A percentile compares a stretch with the other conserved stretches of the same genome.
Conservation (phyloP, 2,329 filamentous ascomycete genomes). For the Diplodia sapinea region DNA sequence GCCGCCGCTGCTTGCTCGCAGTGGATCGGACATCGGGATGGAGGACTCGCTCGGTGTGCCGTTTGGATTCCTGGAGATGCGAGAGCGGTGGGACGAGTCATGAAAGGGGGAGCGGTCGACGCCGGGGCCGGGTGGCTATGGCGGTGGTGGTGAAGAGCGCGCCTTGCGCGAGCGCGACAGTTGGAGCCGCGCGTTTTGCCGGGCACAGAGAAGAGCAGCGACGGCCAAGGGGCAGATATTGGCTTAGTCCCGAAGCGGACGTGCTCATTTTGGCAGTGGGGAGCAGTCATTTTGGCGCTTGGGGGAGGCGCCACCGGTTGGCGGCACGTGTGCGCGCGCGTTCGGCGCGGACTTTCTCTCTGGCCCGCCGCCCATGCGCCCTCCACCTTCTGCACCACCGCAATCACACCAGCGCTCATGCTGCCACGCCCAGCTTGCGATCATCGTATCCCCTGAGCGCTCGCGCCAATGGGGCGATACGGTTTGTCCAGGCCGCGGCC, state of each 20-base stretch:
- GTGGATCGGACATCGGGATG: background rate
- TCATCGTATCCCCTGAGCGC: conserved; percentile 17
- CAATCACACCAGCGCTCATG: background rate
- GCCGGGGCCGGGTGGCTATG: background rate
- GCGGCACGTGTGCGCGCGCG: conserved; percentile 8
- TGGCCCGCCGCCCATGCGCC: background rate
- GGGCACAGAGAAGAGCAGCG: background rate
- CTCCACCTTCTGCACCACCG: conserved; percentile 13
- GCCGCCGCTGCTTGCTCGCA: background rate
- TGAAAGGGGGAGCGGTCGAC: background rate
- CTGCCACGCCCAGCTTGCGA: conserved; percentile 1
- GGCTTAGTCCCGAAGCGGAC: conserved; percentile 19
- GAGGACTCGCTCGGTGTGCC: background rate
- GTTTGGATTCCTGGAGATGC: background rate
- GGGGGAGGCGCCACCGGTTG: background rate
- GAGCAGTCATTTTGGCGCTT: background rate
- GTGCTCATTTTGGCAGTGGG: conserved; percentile 21
- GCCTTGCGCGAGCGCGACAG: background rate
- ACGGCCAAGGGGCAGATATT: conserved; percentile 24
- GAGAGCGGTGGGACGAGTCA: conserved; percentile 11
- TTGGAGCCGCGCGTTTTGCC: background rate
- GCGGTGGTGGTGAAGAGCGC: background rate
- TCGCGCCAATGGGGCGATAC: background rate
- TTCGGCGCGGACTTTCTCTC: conserved; percentile 6
- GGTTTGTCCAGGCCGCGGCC: background rate